Percentiles rank a stretch among this genome's conserved stretches.
Conservation (phyloP, 2,329 filamentous ascomycete genomes). For the Pseudogymnoascus sp. region DNA sequence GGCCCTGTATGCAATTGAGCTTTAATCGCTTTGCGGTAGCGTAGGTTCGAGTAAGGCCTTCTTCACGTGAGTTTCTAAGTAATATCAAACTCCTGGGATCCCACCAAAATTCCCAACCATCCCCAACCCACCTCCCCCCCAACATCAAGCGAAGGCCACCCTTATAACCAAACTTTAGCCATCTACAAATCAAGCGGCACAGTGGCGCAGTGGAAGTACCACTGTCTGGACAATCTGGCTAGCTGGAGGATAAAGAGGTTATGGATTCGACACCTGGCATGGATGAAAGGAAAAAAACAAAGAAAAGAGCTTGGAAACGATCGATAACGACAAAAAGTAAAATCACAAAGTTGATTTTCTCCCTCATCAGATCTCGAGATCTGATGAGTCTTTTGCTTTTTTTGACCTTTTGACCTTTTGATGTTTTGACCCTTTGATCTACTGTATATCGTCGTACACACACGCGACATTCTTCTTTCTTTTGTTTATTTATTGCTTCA, state of each 20-base stretch:
- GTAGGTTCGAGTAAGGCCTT: not conserved
- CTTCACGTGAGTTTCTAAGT: not conserved
- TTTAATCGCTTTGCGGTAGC: not conserved
- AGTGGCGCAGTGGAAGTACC: not conserved
- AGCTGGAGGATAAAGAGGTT: not conserved
- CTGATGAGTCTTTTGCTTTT: conserved; percentile 24
- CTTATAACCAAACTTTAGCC: not conserved
- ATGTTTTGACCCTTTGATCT: not conserved
- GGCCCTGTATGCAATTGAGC: not conserved
- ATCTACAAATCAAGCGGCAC: not conserved
- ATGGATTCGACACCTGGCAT: not conserved
- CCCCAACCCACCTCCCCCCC: not conserved
- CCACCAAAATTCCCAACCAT: not conserved
- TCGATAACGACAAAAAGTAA: not conserved
- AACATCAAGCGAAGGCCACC: not conserved
- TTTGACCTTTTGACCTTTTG: not conserved
- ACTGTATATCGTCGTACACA: not conserved
- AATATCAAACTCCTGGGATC: not conserved
- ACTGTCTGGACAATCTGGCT: not conserved
- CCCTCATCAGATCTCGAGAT: not conserved
- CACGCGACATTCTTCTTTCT: not conserved
- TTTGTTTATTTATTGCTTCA: not conserved
- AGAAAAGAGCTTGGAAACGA: not conserved
- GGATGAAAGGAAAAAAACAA: not conserved
- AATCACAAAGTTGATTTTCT: not conserved